Percentiles rank a stretch among this genome's conserved stretches.
Conservation (phyloP, 2,329 filamentous ascomycete species). For the Stachybotrys elegans region DNA sequence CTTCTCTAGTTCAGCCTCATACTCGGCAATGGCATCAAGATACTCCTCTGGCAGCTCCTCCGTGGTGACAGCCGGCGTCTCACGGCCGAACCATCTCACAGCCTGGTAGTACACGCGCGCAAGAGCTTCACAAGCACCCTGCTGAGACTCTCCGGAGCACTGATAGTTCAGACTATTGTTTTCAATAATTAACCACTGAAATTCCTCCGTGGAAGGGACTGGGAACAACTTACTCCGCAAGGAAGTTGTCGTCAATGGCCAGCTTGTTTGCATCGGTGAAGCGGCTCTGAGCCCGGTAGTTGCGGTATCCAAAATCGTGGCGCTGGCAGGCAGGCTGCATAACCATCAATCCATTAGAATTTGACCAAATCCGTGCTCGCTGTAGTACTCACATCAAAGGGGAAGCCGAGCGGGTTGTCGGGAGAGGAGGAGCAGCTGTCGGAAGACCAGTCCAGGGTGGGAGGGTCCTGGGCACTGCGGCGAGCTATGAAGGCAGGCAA, state of each 20-base stretch:
- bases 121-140: slow-evolving; percentile 18
- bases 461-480: slow-evolving; percentile 29
- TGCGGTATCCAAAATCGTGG: slow-evolving; percentile 47
- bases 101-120: slow-evolving; percentile 27
- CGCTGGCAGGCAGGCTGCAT: slow-evolving; percentile 16
- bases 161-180: slow-evolving; percentile 21
- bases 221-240: not conserved
- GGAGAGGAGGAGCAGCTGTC: slow-evolving; percentile 31
- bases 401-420: slow-evolving; percentile 31
- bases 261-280: slow-evolving; percentile 27
- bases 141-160: slow-evolving; percentile 13
- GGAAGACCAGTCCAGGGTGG: slow-evolving; percentile 27
- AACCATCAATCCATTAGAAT: not conserved
- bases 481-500: slow-evolving; percentile 31
- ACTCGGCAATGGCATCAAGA: not conserved
- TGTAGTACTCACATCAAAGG: slow-evolving; percentile 17
- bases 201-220: no score
- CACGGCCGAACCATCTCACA: slow-evolving; percentile 22
- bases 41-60: not conserved
- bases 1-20: not conserved
- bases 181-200: not conserved
- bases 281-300: slow-evolving; percentile 39
- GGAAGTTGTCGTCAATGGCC: not conserved
- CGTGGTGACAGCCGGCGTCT: not conserved
- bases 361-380: not conserved